These are phyloP conservation scores for Elsinoe fawcettii DNA, from an alignment of 2,329 filamentous ascomycete species.

Conservation along the genomic window DNA sequence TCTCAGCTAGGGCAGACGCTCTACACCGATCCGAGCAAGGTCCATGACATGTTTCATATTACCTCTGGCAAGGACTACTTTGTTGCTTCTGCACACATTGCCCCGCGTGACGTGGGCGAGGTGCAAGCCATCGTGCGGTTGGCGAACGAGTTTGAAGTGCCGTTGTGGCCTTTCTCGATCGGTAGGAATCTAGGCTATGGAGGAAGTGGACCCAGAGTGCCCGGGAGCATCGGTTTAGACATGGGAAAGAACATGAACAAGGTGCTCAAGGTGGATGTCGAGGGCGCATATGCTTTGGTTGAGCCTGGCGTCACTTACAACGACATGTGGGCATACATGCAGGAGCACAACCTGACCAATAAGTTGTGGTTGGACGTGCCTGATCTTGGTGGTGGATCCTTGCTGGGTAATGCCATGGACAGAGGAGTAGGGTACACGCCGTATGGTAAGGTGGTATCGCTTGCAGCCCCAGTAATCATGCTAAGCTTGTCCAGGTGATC, in stretches of 20 bases:
- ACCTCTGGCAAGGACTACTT: constrained; percentile 36
- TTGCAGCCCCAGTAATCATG: not conserved
- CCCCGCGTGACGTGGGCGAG: constrained; percentile 33
- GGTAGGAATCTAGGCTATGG: constrained; percentile 48
- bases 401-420: constrained; percentile 32
- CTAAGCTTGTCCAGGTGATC: constrained; percentile 20
- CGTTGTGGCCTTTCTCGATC: constrained; percentile 44
- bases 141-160: constrained; percentile 40
- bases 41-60: constrained; percentile 25
- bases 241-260: constrained; percentile 48
- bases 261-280: constrained; percentile 44
- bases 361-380: constrained; percentile 38
- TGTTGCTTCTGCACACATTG: constrained; percentile 37
- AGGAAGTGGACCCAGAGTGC: constrained; percentile 47
- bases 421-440: constrained; percentile 31
- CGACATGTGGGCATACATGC: constrained; percentile 44
- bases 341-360: constrained; percentile 31
- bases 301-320: constrained; percentile 51
- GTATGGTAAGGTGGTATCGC: constrained; percentile 17
- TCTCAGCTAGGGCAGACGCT: constrained; percentile 13
- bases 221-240: constrained; percentile 45
- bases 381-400: constrained; percentile 30
- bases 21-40: constrained; percentile 16
- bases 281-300: constrained; percentile 44
- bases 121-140: constrained; percentile 42